These are phyloP conservation scores for Remersonia thermophila DNA, from an alignment of 2,329 filamentous ascomycete species.

Conservation along the genomic window DNA sequence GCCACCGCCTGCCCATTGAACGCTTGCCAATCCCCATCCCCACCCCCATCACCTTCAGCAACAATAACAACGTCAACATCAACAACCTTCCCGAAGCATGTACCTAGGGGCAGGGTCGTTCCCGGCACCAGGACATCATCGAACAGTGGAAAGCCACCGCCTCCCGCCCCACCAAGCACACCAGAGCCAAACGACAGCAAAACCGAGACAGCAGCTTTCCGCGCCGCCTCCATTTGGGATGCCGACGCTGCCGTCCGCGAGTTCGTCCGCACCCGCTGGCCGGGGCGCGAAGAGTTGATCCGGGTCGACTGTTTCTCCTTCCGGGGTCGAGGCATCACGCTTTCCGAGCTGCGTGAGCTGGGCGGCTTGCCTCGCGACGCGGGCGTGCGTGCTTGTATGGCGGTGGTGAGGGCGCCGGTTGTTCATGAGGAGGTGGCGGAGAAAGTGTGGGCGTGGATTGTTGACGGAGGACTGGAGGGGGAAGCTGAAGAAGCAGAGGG, in stretches of 20 bases:
- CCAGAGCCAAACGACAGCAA: no score
- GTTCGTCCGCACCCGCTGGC: conserved; percentile 12
- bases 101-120: no score
- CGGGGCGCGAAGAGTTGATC: conserved; percentile 8
- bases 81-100: no score
- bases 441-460: conserved; percentile 12
- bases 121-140: no score
- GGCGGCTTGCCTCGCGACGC: conserved; percentile 10
- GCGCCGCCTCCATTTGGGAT: conserved; percentile 4
- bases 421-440: conserved; percentile 17
- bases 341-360: conserved; percentile 13
- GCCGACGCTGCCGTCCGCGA: conserved; percentile 12
- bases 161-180: no score
- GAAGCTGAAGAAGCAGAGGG: not conserved
- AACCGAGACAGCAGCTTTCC: no score
- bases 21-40: no score
- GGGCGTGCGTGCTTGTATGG: conserved; percentile 12
- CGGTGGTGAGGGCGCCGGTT: conserved; percentile 16
- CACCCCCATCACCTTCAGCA: no score
- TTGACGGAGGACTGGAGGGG: not conserved
- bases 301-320: conserved; percentile 10
- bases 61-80: no score
- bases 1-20: no score
- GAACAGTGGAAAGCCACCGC: no score
- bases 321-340: conserved; percentile 4